Base-by-base conservation (phyloP, 2,329 filamentous ascomycete species). In the Ascocoryne sarcoides region DNA sequence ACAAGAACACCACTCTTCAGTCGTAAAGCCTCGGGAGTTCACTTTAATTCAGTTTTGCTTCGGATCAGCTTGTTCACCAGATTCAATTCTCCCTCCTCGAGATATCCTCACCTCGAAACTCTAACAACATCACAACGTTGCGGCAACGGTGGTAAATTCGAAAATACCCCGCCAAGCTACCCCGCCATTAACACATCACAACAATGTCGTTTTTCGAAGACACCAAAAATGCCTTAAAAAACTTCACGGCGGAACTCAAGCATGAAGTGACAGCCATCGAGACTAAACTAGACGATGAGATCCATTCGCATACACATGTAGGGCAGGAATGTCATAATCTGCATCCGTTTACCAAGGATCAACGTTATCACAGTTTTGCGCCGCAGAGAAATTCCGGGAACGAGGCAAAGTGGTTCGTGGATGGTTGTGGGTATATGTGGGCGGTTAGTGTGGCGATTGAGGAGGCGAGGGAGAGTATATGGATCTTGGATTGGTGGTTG, bases 401-500 rank as follows among this genome's bases (percentile, higher is more conserved):
- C 56, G 68, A 78, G 48, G 78, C 76, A 47, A 93, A 94, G 68
- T 94, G 87, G 85, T 89, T 83, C 62, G 84, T 92, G 14, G 85
- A 92, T 57, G 86, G 82, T 5, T 85, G 82, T 58, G 77, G 78
- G 7, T 92, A 93, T 60, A 88, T 94, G 66, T 88, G 79, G 71
- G 87, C 88, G 10, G 84, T 94, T 1, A 86, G 81, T 19, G 68
- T 81, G 47, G 87, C 88, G 2, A 65, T 94, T 37, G 82, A 92
- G 64, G 79, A 75, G 55, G 87, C 87, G 2, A 71, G 68, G 48
- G 77, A 90, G 52, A 83, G 75, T 31, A 82, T 94, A 52, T 57
- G 83, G 73, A 93, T 94, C 49, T 66, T 94, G 32, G 85, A 90
- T 58, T 92, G 83, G 87, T 94, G 88, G 87, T 63, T 94, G 49